phyloP scores from a whole-genome alignment of 2,329 filamentous ascomycete species.

The Erysiphe pulchra region DNA sequence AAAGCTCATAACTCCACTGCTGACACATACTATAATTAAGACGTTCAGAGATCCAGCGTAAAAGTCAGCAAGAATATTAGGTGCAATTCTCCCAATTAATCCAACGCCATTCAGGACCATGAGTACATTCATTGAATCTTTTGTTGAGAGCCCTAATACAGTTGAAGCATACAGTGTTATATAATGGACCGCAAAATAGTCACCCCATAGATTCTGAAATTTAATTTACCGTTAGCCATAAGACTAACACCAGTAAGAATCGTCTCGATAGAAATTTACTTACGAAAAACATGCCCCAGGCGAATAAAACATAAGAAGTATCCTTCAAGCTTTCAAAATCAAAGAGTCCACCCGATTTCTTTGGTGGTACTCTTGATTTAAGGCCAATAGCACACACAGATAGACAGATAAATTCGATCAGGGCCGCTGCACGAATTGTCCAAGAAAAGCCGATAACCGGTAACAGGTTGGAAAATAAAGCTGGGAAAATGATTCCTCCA shows the following conservation, averaged over 20 bases:
- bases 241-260: too few relatives aligned
- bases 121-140: conserved; percentile 22
- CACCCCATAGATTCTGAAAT: conserved; percentile 15
- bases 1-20: conserved; percentile 14
- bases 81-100: conserved; percentile 21
- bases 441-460: conserved; percentile 19
- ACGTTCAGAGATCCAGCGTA: conserved; percentile 26
- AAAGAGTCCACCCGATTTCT: conserved; percentile 13
- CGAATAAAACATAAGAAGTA: too few relatives aligned
- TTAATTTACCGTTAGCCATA: not conserved
- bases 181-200: conserved; percentile 19
- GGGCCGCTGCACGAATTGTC: conserved; percentile 21
- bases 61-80: conserved; percentile 21
- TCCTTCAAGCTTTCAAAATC: too few relatives aligned
- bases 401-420: conserved; percentile 17
- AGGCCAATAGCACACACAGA: conserved; percentile 16
- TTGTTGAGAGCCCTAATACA: conserved; percentile 15
- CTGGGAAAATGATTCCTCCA: conserved; percentile 20
- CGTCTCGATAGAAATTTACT: too few relatives aligned
- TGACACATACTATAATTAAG: conserved; percentile 19
- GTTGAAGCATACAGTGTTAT: conserved; percentile 16
- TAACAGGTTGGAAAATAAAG: conserved; percentile 18
- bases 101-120: conserved; percentile 28
- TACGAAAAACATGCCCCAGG: too few relatives aligned
- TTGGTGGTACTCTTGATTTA: conserved; percentile 16